These are phyloP conservation scores for Fusarium succisae DNA, from an alignment of 2,329 filamentous ascomycete genomes.

Conservation along the genomic window DNA sequence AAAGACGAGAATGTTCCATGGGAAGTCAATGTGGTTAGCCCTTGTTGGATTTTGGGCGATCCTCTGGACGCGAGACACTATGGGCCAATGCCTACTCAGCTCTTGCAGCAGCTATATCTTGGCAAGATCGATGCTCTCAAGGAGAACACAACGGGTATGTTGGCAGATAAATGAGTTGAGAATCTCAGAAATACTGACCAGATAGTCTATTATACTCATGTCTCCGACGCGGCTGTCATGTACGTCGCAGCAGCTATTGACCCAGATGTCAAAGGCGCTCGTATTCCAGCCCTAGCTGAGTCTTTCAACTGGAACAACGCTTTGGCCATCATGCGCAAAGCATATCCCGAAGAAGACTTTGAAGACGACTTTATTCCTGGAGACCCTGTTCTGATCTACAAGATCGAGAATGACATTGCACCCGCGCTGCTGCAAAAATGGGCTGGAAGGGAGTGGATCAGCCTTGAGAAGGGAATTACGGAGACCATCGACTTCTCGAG, in stretches of 20 bases:
- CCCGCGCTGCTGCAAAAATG: slow-evolving; percentile 22
- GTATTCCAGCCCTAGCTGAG: slow-evolving; percentile 8
- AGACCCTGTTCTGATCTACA: slow-evolving; percentile 20
- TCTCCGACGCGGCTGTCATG: slow-evolving; percentile 29
- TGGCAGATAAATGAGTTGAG: fast-evolving
- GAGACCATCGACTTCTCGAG: slow-evolving; percentile 18
- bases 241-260: slow-evolving; percentile 31
- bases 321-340: slow-evolving; percentile 10
- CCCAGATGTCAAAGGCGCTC: slow-evolving; percentile 7
- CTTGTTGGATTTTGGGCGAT: slow-evolving; percentile 25
- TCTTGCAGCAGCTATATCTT: slow-evolving; percentile 30
- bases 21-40: slow-evolving; percentile 32
- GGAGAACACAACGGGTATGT: slow-evolving; percentile 21
- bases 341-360: slow-evolving; percentile 15
- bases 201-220: slow-evolving; percentile 35
- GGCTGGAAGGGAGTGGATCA: slow-evolving; percentile 31
- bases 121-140: slow-evolving; percentile 9
- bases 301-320: slow-evolving; percentile 35
- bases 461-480: slow-evolving; percentile 5
- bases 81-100: slow-evolving; percentile 26
- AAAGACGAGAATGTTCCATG: slow-evolving; percentile 25
- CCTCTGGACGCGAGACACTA: slow-evolving; percentile 18
- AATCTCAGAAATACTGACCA: not conserved
- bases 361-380: slow-evolving; percentile 22
- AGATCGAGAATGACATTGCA: slow-evolving; percentile 27